Evolutionary conservation across 2,329 filamentous ascomycete species (phyloP), one percentile per base, ranked within the genome.

Genomic region (Cytospora piceae): DNA sequence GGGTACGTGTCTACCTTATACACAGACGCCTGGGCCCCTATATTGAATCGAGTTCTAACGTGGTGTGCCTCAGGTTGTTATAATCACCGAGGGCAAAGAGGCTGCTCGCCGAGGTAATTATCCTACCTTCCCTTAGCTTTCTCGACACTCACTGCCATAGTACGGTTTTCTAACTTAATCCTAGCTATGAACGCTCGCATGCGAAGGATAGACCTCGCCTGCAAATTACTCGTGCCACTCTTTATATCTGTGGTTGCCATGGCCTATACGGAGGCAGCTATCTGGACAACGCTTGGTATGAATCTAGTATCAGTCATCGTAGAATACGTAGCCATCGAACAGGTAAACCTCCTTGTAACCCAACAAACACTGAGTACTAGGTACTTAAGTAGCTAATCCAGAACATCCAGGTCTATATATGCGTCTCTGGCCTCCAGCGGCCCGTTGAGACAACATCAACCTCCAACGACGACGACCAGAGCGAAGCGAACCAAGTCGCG

Each of bases 131-230:
- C 37, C 8, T 17, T 8, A 6, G 14, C 14, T n/a, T 14, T 17
- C 6, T 32, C 4, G 11, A 11, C 20, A 17, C 5, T 9, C 6
- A 17, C 12, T 12, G 5, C 27, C n/a, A 20, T 3, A 2, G 22
- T 1, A 3, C 6, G 9, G 20, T 3, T n/a, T 14, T 0, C 22
- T 61, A 7, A 55, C 32, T 7, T 5, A 4, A 15, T 3, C 2
- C 71, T 51, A 74, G 78, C 77, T 9, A 70, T 87, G 49, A 87
- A 87, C 68, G 81, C 84, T 7, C 76, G 76, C 11, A 85, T 87
- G 81, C 79, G 85, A 5, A 79, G 85, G 8, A 87, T 88, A 61
- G 85, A 87, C 68, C 75, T 88, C 7, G 75, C 83, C 55, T 87
- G 84, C 76, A 88, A 88, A 71, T 77, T 87, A 2, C 66, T 82